Evolutionary conservation across 2,329 filamentous ascomycete genomes (phyloP), one percentile per base, ranked within the genome.

Genomic region (Colletotrichum cereale): DNA sequence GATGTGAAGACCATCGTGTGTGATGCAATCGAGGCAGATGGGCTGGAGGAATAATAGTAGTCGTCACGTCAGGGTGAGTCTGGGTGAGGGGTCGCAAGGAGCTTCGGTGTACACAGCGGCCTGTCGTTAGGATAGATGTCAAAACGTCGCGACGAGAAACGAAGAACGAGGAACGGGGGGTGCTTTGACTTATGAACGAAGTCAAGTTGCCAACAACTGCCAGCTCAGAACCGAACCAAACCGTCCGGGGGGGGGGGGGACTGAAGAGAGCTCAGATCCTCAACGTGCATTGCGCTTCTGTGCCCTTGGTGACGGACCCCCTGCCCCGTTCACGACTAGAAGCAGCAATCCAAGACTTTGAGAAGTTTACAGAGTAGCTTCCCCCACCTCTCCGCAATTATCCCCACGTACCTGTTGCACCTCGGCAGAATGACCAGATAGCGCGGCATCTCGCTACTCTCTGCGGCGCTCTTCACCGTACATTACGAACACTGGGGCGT

Each of bases 1-100:
- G 91, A 83, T 62, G 84, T 80, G 80, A 93, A 93, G 60, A 87
- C 84, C 86, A 87, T 87, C 34, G 47, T 71, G 65, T 53, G 24
- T 24, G 52, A 63, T 29, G 44, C 7, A 18, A 5, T 36, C 18
- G 38, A 36, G 36, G 34, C 12, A 24, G 38, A 48, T 48, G 11
- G 10, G n/a, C 31, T 26, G 14, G 31, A 40, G n/a, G 29, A 24
- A 2, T n/a, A 5, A 16, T 7, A 29, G 29, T 36, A 12, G 5
- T 34, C 10, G 62, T 53, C 18, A 36, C 44, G n/a, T 61, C 29
- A 18, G 52, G 56, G 24, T 24, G n/a, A 48, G 34, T 62, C 44
- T 16, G 16, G 24, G 7, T 61, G 7, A 11, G 24, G 36, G 29
- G 34, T 60, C 34, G 42, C 7, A 8, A 16, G 26, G 42, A 50